These are phyloP conservation scores for Claviceps quebecensis DNA, from an alignment of 2,329 filamentous ascomycete genomes.

Conservation along the genomic window DNA sequence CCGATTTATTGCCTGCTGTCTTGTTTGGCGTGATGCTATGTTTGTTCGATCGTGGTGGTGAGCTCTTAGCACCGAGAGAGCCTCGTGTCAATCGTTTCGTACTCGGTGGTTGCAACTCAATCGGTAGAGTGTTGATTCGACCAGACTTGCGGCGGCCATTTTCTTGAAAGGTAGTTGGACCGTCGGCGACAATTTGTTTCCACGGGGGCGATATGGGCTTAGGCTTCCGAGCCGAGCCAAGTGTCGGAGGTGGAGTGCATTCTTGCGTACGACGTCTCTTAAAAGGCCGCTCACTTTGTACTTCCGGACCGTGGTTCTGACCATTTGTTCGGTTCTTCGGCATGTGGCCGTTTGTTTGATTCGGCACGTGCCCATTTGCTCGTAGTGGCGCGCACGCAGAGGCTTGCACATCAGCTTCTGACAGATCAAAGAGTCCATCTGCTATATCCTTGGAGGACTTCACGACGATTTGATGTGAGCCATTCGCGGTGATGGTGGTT, in stretches of 20 bases:
- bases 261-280: constrained; percentile 53
- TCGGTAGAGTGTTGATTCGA: constrained; percentile 43
- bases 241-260: constrained; percentile 24
- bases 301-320: constrained; percentile 31
- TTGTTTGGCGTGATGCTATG: constrained; percentile 17
- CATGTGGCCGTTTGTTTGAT: constrained; percentile 20
- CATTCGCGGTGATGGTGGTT: constrained; percentile 12
- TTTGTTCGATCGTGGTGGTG: constrained; percentile 19
- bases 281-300: constrained; percentile 34
- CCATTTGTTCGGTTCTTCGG: constrained; percentile 40
- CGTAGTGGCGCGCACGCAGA: constrained; percentile 11
- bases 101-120: constrained; percentile 35
- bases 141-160: constrained; percentile 58
- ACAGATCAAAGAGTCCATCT: constrained; percentile 6
- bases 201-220: constrained; percentile 69
- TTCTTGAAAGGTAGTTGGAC: constrained; percentile 71
- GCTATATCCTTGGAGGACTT: constrained; percentile 8
- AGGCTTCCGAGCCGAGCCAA: constrained; percentile 27
- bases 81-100: constrained; percentile 39
- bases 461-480: constrained; percentile 10
- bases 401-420: constrained; percentile 9
- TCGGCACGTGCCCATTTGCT: constrained; percentile 20
- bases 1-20: constrained; percentile 14
- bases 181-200: constrained; percentile 75
- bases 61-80: constrained; percentile 15